Base-by-base conservation (phyloP, 2,329 filamentous ascomycete genomes). In the Penicillium sp. region DNA sequence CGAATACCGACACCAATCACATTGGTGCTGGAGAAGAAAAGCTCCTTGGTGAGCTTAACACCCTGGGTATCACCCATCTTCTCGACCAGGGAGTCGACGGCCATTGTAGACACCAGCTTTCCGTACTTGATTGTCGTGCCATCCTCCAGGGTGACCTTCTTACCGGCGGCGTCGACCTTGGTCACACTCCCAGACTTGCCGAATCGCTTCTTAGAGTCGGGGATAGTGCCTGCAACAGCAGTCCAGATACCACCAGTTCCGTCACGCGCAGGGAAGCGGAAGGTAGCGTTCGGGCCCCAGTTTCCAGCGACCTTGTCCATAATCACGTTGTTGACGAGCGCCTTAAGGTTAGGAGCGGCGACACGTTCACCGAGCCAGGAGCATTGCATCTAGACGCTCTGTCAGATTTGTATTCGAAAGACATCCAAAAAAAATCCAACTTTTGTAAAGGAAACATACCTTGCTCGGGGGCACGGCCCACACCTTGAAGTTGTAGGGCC, bases 401-500 rank as follows among this genome's bases (percentile, higher is more conserved):
- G 9, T 28, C 37, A 9, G 16, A 18, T 13, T 13, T 13, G 4
- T 8, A 3, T 17, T 21, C 4, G 9, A 9, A 18, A 17, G 25
- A 25, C 17, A 19, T 14, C 19, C 7, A 19, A 27, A 50, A n/a
- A 13, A 21, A 10, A 13, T n/a, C 27, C 2, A 10, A 28, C 7
- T 15, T 30, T 77, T 60, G n/a, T n/a, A n/a, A n/a, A n/a, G n/a
- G n/a, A n/a, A n/a, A n/a, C n/a, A n/a, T 78, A 94, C 88, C 83
- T 94, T 94, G 56, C 86, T 95, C 40, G 91, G 96, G 44, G 93
- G 93, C 59, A 97, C 91, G 49, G 93, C 93, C 93, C 93, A 98
- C 66, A 98, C 93, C 77, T 98, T 98, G 83, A 84, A 98, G 81
- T 98, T 98, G 80, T 98, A 98, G 39, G 93, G 93, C 60, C 93